Evolutionary conservation across 805 yeast genomes (phyloP), one percentile per base, ranked within the genome.

Genomic region (Starmerella apis): DNA sequence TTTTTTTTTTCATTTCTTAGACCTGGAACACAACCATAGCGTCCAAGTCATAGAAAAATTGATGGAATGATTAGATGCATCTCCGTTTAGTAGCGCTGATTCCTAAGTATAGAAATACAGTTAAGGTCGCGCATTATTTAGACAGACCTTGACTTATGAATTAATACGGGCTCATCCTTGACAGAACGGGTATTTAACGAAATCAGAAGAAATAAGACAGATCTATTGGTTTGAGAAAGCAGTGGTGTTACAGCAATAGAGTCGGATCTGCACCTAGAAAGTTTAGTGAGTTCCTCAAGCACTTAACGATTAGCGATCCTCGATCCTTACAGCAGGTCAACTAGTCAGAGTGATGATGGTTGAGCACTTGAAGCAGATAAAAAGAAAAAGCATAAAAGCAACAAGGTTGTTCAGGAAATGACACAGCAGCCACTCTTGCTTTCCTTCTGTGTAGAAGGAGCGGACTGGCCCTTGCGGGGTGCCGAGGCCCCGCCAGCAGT

Each of bases 361-460:
- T 13, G 14, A 10, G 41, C 31, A n/a, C 7, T 20, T 16, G 25
- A 35, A 20, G 37, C 16, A 16, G 28, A 6, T n/a, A 10, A 14
- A 16, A 33, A 23, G 8, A 38, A 20, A 18, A 33, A 13, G 27
- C 13, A 5, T 3, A 16, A 19, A 19, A 18, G 16, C 11, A 5
- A 14, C 7, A 10, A 5, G 27, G 7, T 16, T 9, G 16, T 18
- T 45, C 44, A 55, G 1, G 46, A 46, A 11, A 55, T 50, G 16
- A 43, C 36, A 18, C 58, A 55, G 50, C 58, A 55, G 10, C 35
- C 27, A 2, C 43, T 8, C 20, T 38, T 42, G 20, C 6, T n/a
- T 41, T 55, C 56, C 38, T 53, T 49, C 27, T 23, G 31, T n/a
- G 31, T 31, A 4, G 55, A 27, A 11, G 35, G 33, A 19, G 41